Conservation (phyloP, 129 eudicot genomes). For the Pulicaria dysenterica region DNA sequence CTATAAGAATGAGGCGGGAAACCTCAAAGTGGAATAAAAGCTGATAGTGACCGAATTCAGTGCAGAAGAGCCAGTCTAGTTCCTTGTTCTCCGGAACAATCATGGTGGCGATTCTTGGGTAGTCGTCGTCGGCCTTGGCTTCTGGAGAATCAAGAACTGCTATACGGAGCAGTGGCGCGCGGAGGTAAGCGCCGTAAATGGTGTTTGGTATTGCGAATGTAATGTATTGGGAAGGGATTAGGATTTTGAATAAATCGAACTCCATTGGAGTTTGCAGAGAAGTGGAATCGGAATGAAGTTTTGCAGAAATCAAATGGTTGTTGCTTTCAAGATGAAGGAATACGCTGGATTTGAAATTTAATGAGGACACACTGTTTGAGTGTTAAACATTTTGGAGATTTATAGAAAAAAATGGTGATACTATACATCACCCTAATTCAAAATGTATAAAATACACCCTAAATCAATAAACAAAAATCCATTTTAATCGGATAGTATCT, state of each 20-base stretch:
- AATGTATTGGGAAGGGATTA: conserved; percentile 73
- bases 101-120: conserved; percentile 65
- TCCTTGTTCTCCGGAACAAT: conserved; percentile 70
- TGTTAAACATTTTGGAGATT: too few species aligned
- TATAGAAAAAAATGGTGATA: too few species aligned
- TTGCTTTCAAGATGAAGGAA: not conserved
- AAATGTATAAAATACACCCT: too few species aligned
- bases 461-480: too few species aligned
- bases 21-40: conserved; percentile 48
- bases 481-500: too few species aligned
- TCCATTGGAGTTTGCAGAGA: conserved; percentile 35
- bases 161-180: conserved; percentile 52
- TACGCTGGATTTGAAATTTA: conserved; percentile 21
- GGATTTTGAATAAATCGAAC: conserved; percentile 46
- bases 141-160: conserved; percentile 84
- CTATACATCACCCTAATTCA: too few species aligned
- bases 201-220: conserved; percentile 68
- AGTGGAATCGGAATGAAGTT: not conserved
- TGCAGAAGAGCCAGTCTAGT: conserved; percentile 83
- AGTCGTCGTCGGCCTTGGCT: conserved; percentile 6
- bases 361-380: too few species aligned
- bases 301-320: not conserved
- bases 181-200: conserved; percentile 25
- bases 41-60: conserved; percentile 73
- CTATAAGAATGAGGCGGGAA: conserved; percentile 80